These are phyloP conservation scores for Picea mariana DNA, from an alignment of 83 land plant species.

Conservation along the genomic window DNA sequence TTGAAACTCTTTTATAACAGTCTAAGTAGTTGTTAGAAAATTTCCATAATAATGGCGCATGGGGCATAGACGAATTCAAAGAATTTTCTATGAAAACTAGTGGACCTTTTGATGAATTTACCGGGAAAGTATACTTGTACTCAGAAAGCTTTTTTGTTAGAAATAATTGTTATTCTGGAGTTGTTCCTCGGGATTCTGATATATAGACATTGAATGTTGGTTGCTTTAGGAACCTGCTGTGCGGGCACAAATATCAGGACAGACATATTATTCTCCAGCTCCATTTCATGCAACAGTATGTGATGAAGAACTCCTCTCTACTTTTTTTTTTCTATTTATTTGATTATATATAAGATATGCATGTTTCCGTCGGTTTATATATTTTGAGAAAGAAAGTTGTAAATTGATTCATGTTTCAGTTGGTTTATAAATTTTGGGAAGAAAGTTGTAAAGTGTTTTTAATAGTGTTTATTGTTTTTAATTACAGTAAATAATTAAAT, in stretches of 20 bases:
- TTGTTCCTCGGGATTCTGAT: neutral
- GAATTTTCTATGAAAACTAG: neutral
- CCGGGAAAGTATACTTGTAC: neutral
- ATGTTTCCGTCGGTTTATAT: too few relatives aligned
- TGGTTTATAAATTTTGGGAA: too few relatives aligned
- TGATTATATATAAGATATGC: too few relatives aligned
- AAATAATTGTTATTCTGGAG: neutral
- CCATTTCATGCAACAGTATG: neutral
- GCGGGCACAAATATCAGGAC: constrained; percentile 4
- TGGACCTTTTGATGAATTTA: neutral
- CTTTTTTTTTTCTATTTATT: too few relatives aligned
- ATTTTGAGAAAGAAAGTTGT: too few relatives aligned
- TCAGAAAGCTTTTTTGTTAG: neutral
- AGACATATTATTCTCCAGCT: neutral
- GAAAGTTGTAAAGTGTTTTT: too few relatives aligned
- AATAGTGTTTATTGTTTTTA: too few relatives aligned
- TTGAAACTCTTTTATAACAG: neutral
- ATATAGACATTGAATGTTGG: neutral
- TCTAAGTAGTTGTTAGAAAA: neutral
- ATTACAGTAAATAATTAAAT: too few relatives aligned
- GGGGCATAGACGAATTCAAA: neutral
- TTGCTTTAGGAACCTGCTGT: constrained; percentile 10
- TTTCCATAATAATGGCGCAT: neutral
- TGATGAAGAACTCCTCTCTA: too few relatives aligned
- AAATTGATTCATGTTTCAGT: too few relatives aligned